These are phyloP conservation scores for Penicillium sp. DNA, from an alignment of 2,329 filamentous ascomycete genomes.

Conservation along the genomic window DNA sequence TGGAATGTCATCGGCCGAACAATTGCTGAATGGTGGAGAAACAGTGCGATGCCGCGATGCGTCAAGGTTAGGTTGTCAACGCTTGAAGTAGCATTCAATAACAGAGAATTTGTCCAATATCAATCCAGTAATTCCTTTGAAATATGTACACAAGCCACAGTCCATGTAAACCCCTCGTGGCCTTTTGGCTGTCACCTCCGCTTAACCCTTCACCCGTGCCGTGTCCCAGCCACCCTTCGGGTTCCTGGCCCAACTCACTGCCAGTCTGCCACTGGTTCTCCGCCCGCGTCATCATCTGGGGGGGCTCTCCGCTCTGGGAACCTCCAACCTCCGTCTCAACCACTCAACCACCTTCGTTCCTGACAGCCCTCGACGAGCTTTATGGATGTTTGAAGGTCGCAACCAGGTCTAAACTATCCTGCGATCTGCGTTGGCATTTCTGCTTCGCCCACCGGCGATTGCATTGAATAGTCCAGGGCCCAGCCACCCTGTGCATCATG, in stretches of 20 bases:
- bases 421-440: conserved; percentile 11
- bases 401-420: background rate
- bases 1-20: background rate
- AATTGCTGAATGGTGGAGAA: background rate
- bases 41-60: too few species aligned
- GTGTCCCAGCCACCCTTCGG: background rate
- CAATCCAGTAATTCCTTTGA: too few species aligned
- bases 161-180: background rate
- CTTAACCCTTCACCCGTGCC: background rate
- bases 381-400: conserved; percentile 1
- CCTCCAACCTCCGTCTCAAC: conserved; percentile 8
- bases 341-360: conserved; percentile 5
- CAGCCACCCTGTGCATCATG: conserved; percentile 27
- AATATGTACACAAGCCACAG: background rate
- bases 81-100: too few species aligned
- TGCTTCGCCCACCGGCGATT: conserved; percentile 9
- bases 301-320: conserved; percentile 20
- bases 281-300: conserved; percentile 35
- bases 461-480: conserved; percentile 9
- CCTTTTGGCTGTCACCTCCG: background rate
- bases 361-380: conserved; percentile 2
- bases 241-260: conserved; percentile 18
- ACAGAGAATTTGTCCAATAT: too few species aligned
- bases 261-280: conserved; percentile 29
- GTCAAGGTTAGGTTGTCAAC: too few species aligned